A percentile compares a stretch with the other conserved stretches of the same genome.
phyloP scores from a whole-genome alignment of 2,329 filamentous ascomycete species.

The Rutstroemia sp. region DNA sequence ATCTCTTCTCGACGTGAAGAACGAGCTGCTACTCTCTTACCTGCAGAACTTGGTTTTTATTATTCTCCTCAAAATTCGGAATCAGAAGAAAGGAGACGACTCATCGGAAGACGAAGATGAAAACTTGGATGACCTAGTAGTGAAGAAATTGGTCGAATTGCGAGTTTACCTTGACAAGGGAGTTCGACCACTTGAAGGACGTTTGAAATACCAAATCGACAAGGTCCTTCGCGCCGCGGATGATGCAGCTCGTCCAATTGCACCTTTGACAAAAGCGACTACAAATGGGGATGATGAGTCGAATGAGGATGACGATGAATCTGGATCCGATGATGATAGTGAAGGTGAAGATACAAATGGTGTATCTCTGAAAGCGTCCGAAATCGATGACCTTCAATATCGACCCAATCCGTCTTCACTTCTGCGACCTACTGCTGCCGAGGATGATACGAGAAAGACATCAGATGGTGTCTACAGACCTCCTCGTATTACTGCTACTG shows the following conservation, averaged over 20 bases:
- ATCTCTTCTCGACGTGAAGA: conserved; percentile 91
- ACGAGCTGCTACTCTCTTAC: conserved; percentile 93
- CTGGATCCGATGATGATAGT: conserved; percentile 31
- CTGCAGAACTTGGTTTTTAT: conserved; percentile 89
- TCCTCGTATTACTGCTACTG: conserved; percentile 77
- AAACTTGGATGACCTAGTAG: conserved; percentile 56
- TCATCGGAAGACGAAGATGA: conserved; percentile 29
- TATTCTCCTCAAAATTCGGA: conserved; percentile 72
- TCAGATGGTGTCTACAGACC: conserved; percentile 76
- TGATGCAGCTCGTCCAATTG: conserved; percentile 32
- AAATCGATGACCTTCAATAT: conserved; percentile 53
- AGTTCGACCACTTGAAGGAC: conserved; percentile 80
- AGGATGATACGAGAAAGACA: conserved; percentile 30
- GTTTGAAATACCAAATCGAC: conserved; percentile 91
- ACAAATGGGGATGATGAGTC: conserved; percentile 7
- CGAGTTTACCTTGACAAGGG: conserved; percentile 92
- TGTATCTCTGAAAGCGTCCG: conserved; percentile 18
- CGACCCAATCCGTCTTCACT: conserved; percentile 50
- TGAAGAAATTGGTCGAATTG: conserved; percentile 82
- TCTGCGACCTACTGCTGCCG: conserved; percentile 22
- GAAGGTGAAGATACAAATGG: conserved; percentile 20
- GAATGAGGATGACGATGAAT: conserved; percentile 18
- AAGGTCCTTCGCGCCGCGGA: conserved; percentile 86
- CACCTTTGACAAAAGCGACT: conserved; percentile 2
- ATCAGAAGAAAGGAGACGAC: conserved; percentile 32